These are phyloP conservation scores for Solanum rostratum DNA, from an alignment of 257 asterid genomes.

Conservation along the genomic window DNA sequence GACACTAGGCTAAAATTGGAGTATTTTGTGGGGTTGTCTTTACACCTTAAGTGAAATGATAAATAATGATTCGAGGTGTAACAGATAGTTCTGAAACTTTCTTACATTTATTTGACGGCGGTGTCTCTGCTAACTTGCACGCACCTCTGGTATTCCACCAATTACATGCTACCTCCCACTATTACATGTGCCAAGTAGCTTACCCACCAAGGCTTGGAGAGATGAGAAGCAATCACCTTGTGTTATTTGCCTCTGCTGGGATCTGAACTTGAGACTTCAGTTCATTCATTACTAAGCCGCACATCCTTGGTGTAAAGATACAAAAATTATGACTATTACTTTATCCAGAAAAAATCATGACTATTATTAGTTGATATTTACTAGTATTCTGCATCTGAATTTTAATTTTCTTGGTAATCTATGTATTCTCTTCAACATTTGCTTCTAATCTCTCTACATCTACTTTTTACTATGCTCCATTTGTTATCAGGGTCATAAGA, in stretches of 20 bases:
- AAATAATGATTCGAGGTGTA: neutral
- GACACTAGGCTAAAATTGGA: neutral
- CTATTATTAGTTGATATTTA: neutral
- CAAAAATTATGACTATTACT: neutral
- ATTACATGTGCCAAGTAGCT: neutral
- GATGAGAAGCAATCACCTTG: neutral
- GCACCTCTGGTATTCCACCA: neutral
- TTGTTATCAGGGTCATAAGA: slow-evolving; percentile 79
- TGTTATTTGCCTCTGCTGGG: neutral
- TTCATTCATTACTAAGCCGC: neutral
- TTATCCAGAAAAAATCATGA: neutral
- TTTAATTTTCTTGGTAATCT: neutral
- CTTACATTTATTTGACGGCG: neutral
- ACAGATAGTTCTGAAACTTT: neutral
- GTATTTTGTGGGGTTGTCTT: neutral
- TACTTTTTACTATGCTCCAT: neutral
- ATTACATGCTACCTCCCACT: neutral
- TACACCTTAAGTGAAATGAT: neutral
- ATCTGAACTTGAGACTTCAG: neutral
- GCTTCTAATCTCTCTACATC: neutral
- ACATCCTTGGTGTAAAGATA: neutral
- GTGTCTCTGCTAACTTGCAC: neutral
- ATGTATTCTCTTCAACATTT: neutral
- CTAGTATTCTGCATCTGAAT: neutral
- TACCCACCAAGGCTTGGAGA: neutral